phyloP scores from a whole-genome alignment of 2,329 filamentous ascomycete species.

The Fusarium haematococcum region DNA sequence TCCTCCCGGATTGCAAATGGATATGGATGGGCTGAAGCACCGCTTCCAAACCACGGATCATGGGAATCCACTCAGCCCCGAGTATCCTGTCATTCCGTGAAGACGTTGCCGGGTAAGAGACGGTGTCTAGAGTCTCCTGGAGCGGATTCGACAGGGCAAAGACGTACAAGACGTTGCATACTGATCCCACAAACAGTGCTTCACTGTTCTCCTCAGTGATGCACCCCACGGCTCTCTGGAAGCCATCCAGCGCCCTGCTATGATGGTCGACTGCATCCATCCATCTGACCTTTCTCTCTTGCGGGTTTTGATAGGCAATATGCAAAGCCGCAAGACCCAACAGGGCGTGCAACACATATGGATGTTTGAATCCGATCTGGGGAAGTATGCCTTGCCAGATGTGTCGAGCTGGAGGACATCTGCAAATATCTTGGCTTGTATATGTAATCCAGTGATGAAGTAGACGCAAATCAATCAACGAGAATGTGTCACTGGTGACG shows the following conservation, averaged over 20 bases:
- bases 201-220: background rate
- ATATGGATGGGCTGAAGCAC: background rate
- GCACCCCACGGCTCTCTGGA: background rate
- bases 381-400: background rate
- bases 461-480: background rate
- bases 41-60: background rate
- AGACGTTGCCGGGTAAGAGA: background rate
- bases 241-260: background rate
- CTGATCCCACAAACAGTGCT: background rate
- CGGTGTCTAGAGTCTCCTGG: background rate
- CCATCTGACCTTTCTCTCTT: background rate
- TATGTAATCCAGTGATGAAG: background rate
- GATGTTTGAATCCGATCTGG: background rate
- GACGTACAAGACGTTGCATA: background rate
- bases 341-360: background rate
- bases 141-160: background rate
- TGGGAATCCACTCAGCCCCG: background rate
- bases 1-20: background rate
- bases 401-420: background rate
- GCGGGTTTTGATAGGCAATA: background rate
- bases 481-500: background rate
- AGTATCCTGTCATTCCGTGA: background rate
- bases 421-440: background rate
- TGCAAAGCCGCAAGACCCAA: background rate
- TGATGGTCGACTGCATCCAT: background rate